Conservation (phyloP, 1,284 basidiomycete genomes). For the Chondrostereum purpureum region DNA sequence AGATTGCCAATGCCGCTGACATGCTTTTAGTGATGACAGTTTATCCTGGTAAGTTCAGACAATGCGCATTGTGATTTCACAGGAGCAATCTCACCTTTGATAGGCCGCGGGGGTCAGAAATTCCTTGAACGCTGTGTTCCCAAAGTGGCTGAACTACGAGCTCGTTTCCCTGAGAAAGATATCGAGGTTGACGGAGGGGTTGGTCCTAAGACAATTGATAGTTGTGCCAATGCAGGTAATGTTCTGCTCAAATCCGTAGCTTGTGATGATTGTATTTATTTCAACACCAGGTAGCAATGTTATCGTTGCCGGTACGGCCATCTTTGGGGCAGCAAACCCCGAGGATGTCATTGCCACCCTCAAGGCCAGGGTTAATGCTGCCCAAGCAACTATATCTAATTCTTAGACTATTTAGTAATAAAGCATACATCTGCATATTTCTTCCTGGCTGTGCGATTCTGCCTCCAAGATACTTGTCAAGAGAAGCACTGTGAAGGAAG, state of each 20-base stretch:
- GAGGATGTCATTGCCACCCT: slow-evolving; percentile 72
- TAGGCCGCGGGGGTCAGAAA: slow-evolving; percentile 92
- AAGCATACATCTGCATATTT: too few species aligned
- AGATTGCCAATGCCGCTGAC: slow-evolving; percentile 74
- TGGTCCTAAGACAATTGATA: slow-evolving; percentile 83
- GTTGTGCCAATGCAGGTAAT: slow-evolving; percentile 87
- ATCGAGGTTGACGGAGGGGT: slow-evolving; percentile 99
- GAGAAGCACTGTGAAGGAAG: too few species aligned
- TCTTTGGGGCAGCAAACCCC: slow-evolving; percentile 81
- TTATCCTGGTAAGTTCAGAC: slow-evolving; percentile 59
- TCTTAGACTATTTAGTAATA: too few species aligned
- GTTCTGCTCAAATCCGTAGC: slow-evolving; percentile 8
- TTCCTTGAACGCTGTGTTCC: slow-evolving; percentile 91
- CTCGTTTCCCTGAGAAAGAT: slow-evolving; percentile 86
- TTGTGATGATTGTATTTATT: background rate
- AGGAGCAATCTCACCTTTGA: background rate
- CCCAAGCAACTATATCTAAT: too few species aligned
- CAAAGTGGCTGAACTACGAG: slow-evolving; percentile 89
- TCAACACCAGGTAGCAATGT: slow-evolving; percentile 82
- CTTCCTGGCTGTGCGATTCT: too few species aligned
- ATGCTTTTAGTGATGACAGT: slow-evolving; percentile 99
- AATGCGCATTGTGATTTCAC: slow-evolving; percentile 1
- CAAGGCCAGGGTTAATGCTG: slow-evolving; percentile 66
- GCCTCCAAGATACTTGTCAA: too few species aligned
- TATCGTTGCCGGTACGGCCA: slow-evolving; percentile 95